phyloP scores from a whole-genome alignment of 2,329 filamentous ascomycete genomes.

The Aspergillus uvarum region DNA sequence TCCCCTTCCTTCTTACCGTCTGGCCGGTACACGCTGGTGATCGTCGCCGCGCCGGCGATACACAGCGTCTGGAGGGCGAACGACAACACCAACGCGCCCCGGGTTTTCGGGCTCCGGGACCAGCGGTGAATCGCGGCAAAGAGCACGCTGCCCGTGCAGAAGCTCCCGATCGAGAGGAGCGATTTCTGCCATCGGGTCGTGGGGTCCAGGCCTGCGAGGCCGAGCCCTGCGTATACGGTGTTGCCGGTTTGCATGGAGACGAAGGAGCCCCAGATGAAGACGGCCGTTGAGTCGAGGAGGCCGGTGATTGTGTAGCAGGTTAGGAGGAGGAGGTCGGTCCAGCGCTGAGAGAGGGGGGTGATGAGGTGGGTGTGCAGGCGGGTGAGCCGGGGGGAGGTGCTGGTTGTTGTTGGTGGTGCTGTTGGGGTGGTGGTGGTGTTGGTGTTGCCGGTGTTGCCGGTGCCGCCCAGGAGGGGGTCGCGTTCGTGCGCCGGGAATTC shows the following conservation, averaged over 20 bases:
- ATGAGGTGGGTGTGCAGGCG: slow-evolving; percentile 13
- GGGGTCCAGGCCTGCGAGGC: slow-evolving; percentile 58
- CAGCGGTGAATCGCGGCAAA: slow-evolving; percentile 68
- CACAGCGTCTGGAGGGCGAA: slow-evolving; percentile 56
- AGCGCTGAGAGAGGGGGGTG: slow-evolving; percentile 58
- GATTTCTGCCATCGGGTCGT: slow-evolving; percentile 67
- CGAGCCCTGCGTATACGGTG: slow-evolving; percentile 75
- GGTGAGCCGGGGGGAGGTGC: neutral
- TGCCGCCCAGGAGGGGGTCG: slow-evolving; percentile 1
- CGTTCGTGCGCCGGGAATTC: slow-evolving; percentile 6
- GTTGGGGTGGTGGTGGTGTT: neutral
- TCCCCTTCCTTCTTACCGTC: slow-evolving; percentile 31
- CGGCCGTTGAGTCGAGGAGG: slow-evolving; percentile 72
- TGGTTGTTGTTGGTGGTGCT: neutral
- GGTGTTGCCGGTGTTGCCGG: neutral
- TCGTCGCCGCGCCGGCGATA: slow-evolving; percentile 53
- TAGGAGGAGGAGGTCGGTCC: slow-evolving; percentile 68
- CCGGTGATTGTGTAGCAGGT: slow-evolving; percentile 76
- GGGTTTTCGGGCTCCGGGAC: slow-evolving; percentile 29
- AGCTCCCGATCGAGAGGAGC: slow-evolving; percentile 66
- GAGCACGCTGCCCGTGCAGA: slow-evolving; percentile 70
- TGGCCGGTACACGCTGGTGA: slow-evolving; percentile 52
- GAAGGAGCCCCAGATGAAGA: slow-evolving; percentile 76
- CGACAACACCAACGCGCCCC: slow-evolving; percentile 50
- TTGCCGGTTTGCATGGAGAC: slow-evolving; percentile 87